phyloP scores from a whole-genome alignment of 257 asterid genomes.

The Solanum microdontum region DNA sequence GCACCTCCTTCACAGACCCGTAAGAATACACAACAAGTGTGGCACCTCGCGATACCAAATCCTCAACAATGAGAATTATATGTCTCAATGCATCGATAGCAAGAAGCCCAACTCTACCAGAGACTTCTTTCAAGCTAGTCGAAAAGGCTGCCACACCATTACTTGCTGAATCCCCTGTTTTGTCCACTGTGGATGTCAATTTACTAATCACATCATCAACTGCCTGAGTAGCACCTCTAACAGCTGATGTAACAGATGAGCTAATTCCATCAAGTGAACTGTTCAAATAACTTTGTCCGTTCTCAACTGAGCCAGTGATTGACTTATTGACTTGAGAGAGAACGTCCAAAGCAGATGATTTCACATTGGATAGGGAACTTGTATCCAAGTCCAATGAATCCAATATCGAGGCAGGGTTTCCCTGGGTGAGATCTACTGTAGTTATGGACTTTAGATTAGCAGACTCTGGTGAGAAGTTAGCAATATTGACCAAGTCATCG shows the following conservation, averaged over 20 bases:
- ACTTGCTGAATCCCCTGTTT: slow-evolving; percentile 55
- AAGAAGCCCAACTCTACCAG: slow-evolving; percentile 42
- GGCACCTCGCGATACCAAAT: slow-evolving; percentile 38
- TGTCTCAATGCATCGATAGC: slow-evolving; percentile 48
- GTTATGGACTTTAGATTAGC: slow-evolving; percentile 12
- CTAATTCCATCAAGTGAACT: slow-evolving; percentile 34
- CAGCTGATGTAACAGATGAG: slow-evolving; percentile 35
- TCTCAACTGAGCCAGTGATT: slow-evolving; percentile 23
- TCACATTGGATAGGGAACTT: slow-evolving; percentile 27
- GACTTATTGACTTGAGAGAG: slow-evolving; percentile 19
- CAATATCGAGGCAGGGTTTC: slow-evolving; percentile 22
- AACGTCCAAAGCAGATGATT: slow-evolving; percentile 18
- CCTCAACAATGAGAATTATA: slow-evolving; percentile 40
- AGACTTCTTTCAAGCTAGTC: slow-evolving; percentile 45
- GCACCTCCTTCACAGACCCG: slow-evolving; percentile 48
- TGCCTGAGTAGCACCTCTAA: slow-evolving; percentile 29
- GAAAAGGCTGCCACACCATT: slow-evolving; percentile 43
- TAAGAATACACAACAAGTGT: slow-evolving; percentile 51
- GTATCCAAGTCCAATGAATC: slow-evolving; percentile 22
- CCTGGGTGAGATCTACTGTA: slow-evolving; percentile 10
- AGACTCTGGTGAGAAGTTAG: slow-evolving; percentile 10
- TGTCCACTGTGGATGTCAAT: slow-evolving; percentile 27
- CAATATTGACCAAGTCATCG: slow-evolving; percentile 7
- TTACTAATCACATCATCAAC: slow-evolving; percentile 32
- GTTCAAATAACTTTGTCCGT: slow-evolving; percentile 37